These are phyloP conservation scores for Fusarium compactum DNA, from an alignment of 2,329 filamentous ascomycete genomes.

Conservation along the genomic window DNA sequence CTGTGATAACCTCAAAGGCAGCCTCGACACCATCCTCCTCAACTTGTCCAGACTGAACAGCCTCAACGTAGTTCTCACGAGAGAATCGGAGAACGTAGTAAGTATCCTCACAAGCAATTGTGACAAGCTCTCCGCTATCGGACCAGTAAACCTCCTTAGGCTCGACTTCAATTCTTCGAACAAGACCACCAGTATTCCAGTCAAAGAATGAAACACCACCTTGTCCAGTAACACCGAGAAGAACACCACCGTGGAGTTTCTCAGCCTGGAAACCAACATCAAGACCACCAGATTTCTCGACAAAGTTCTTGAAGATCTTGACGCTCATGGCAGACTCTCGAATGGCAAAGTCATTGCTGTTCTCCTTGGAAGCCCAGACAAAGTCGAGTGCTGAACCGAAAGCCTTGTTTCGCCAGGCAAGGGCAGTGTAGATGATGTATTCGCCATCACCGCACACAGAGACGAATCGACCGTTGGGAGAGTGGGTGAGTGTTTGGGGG, in stretches of 20 bases:
- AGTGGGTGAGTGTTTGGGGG: constrained; percentile 92
- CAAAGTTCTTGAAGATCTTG: constrained; percentile 98
- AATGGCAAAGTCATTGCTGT: constrained; percentile 98
- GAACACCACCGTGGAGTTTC: constrained; percentile 86
- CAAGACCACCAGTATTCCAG: constrained; percentile 89
- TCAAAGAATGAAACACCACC: constrained; percentile 97
- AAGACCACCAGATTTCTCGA: constrained; percentile 87
- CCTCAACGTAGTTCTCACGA: constrained; percentile 86
- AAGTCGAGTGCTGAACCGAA: constrained; percentile 97
- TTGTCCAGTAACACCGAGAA: constrained; percentile 94
- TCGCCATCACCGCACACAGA: constrained; percentile 90
- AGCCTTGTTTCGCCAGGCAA: constrained; percentile 97
- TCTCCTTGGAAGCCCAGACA: constrained; percentile 96
- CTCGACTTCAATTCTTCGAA: constrained; percentile 89
- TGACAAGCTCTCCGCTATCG: constrained; percentile 92
- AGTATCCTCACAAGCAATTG: constrained; percentile 92
- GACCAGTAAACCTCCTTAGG: constrained; percentile 91
- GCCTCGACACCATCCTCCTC: constrained; percentile 94
- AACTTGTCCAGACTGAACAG: constrained; percentile 82
- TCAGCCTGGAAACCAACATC: constrained; percentile 97
- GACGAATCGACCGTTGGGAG: constrained; percentile 93
- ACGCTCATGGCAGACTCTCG: constrained; percentile 93
- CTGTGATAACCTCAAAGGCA: constrained; percentile 95
- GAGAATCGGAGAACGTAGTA: constrained; percentile 96
- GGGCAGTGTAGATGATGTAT: constrained; percentile 98